Evolutionary conservation across 108 stramenopile species (phyloP), one percentile per base, ranked within the genome.

Genomic region (Schizochytrium sp.): DNA sequence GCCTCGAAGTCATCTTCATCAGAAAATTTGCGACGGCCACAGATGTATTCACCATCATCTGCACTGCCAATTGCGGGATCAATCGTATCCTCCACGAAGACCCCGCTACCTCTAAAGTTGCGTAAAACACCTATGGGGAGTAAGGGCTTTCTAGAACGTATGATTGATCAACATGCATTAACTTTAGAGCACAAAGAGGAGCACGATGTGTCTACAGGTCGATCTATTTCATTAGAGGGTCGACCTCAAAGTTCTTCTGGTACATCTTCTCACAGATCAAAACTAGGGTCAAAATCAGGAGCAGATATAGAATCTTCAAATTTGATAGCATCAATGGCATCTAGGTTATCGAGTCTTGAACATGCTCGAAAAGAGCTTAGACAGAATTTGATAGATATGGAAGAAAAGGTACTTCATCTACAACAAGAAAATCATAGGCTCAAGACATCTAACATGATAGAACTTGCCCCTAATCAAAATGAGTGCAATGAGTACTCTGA

Each of bases 311-410:
- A 28, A 28, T 28, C 28, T 28, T 28, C 28, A 28, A 60, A 60
- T 60, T n/a, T 60, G 59, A 60, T 60, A 17, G 19, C 59, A n/a
- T 60, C 59, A 17, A 60, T 60, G 59, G 59, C 59, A n/a, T 60
- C 59, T n/a, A 60, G 59, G 59, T 0, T 60, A n/a, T 60, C 59
- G 59, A 17, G 19, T 19, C 17, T 60, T 17, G 59, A 60, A 60
- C 59, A 19, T 17, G 59, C 59, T 17, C 17, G 59, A n/a, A 83
- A 1, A 28, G 45, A 83, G 3, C 76, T 55, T 5, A 47, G 28
- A 8, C 76, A 40, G 5, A 83, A 83, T 13, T n/a, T 83, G 49
- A 53, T 50, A 10, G 76, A 83, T 10, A 17, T 83, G 7, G 76
- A 83, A 53, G 1, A 7, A 7, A 8, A 83, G 50, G 15, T 83